These are phyloP conservation scores for Peltaster fructicola DNA, from an alignment of 2,329 filamentous ascomycete genomes.

Conservation along the genomic window DNA sequence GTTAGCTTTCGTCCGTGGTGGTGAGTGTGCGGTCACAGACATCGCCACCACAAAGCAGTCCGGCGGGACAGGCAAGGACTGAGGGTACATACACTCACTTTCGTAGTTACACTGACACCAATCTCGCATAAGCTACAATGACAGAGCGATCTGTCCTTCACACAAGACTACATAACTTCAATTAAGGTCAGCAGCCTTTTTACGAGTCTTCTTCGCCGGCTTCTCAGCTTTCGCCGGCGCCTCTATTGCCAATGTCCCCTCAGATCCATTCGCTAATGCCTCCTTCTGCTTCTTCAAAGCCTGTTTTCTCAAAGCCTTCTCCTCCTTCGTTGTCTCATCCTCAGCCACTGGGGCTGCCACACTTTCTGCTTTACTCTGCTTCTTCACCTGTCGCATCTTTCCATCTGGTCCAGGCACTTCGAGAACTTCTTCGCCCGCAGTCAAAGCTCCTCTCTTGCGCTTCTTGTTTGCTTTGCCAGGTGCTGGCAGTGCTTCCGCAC, in stretches of 20 bases:
- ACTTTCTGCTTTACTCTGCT: slow-evolving; percentile 8
- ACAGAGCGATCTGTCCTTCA: no score
- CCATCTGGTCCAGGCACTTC: slow-evolving; percentile 17
- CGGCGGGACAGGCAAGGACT: no score
- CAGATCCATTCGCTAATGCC: slow-evolving; percentile 5
- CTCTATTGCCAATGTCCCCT: not conserved
- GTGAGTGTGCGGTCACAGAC: no score
- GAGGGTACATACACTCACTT: no score
- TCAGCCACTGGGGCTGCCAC: slow-evolving; percentile 8
- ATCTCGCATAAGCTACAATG: no score
- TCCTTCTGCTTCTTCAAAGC: slow-evolving; percentile 10
- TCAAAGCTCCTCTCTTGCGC: slow-evolving; percentile 16
- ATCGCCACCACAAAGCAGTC: no score
- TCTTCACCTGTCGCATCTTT: slow-evolving; percentile 16
- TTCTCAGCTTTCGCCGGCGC: slow-evolving; percentile 4
- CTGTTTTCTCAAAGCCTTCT: slow-evolving; percentile 9
- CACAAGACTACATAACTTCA: no score
- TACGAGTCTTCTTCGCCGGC: slow-evolving; percentile 3
- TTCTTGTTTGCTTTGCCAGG: slow-evolving; percentile 14
- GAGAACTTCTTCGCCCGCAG: slow-evolving; percentile 10
- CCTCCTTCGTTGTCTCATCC: slow-evolving; percentile 8
- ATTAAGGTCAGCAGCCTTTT: not conserved
- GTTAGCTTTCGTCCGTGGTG: no score
- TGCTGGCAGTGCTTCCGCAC: slow-evolving; percentile 31
- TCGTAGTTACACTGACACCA: no score